Conservation (phyloP, 768 basidiomycete genomes). For the Coprinopsis marcescibilis region DNA sequence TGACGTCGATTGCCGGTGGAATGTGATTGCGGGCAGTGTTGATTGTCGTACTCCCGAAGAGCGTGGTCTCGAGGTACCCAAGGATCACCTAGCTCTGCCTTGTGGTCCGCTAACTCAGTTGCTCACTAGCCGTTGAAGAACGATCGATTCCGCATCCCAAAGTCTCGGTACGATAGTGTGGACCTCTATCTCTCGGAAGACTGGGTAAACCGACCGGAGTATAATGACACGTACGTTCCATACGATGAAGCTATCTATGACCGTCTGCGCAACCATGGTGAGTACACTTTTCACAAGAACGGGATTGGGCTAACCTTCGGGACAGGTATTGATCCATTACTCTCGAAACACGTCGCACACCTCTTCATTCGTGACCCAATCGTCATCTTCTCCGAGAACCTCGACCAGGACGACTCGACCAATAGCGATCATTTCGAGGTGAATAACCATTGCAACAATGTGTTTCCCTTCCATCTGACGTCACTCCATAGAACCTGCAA, state of each 20-base stretch:
- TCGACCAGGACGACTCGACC: conserved; percentile 81
- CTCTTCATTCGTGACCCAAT: conserved; percentile 97
- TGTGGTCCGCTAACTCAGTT: no score
- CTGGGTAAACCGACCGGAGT: conserved; percentile 85
- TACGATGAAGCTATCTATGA: conserved; percentile 71
- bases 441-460: not conserved
- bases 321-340: conserved; percentile 75
- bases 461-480: not conserved
- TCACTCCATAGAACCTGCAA: conserved; percentile 77
- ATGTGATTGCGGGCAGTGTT: conserved; percentile 97
- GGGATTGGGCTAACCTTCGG: conserved; percentile 3
- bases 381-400: conserved; percentile 90
- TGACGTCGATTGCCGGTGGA: conserved; percentile 98
- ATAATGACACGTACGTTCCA: conserved; percentile 84
- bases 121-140: conserved; percentile 77
- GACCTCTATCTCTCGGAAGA: conserved; percentile 88
- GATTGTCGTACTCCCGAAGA: conserved; percentile 97
- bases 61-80: conserved; percentile 76
- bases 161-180: conserved; percentile 96
- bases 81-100: not conserved
- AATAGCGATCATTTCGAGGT: conserved; percentile 98
- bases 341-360: conserved; percentile 91
- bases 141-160: conserved; percentile 77
- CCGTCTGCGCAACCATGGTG: conserved; percentile 73
- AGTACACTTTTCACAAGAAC: conserved; percentile 14